Conservation (phyloP, 805 yeast species). For the Yarrowia sp. region DNA sequence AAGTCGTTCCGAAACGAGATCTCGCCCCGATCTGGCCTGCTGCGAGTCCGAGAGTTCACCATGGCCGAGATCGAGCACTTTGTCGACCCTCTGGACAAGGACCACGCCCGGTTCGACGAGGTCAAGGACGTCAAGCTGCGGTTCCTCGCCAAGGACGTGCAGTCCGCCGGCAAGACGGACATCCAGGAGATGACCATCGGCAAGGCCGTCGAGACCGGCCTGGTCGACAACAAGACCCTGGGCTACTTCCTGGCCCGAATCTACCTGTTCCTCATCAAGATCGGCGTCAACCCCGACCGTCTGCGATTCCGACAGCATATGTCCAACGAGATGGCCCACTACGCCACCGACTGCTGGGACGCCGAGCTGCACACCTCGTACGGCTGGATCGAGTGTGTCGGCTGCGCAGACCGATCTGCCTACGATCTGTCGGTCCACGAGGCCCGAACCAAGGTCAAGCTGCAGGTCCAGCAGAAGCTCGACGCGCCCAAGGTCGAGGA, state of each 20-base stretch:
- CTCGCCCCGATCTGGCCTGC: conserved; percentile 95
- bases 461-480: conserved; percentile 88
- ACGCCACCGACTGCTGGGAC: conserved; percentile 99
- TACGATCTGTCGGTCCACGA: conserved; percentile 95
- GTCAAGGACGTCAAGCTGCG: conserved; percentile 69
- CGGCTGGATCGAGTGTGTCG: conserved; percentile 99
- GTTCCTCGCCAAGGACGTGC: conserved; percentile 83
- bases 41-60: conserved; percentile 96
- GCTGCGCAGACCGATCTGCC: conserved; percentile 99
- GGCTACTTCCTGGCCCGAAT: conserved; percentile 97
- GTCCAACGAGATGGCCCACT: conserved; percentile 99
- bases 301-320: conserved; percentile 98
- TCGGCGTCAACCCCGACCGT: conserved; percentile 83
- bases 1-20: conserved; percentile 98
- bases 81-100: conserved; percentile 88
- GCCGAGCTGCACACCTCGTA: conserved; percentile 93
- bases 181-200: conserved; percentile 69
- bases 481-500: conserved; percentile 82
- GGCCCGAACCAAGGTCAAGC: conserved; percentile 89
- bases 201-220: conserved; percentile 81
- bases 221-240: conserved; percentile 94
- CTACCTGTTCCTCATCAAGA: conserved; percentile 73
- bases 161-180: conserved; percentile 78
- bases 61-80: conserved; percentile 99
- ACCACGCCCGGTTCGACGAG: conserved; percentile 74